Percentiles rank a stretch among this genome's conserved stretches.
Evolutionary conservation across 192 early-diverging fungal genomes (phyloP).

Genomic region (Entomortierella lignicola): DNA sequence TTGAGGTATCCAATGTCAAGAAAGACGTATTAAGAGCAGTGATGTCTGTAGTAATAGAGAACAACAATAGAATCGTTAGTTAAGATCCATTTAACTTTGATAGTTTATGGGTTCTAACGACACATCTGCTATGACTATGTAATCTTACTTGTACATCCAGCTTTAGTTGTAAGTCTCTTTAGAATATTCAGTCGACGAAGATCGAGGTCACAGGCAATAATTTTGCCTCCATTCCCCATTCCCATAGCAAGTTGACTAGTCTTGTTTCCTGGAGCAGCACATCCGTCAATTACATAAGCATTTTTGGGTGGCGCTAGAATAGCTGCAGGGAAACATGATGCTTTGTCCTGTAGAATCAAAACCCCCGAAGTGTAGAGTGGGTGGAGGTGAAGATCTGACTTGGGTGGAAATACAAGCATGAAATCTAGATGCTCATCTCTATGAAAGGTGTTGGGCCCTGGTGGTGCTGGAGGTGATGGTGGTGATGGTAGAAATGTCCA

Average conservation of each 20-base stretch:
- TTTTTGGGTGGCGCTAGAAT: slow-evolving; percentile 71
- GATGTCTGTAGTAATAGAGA: slow-evolving; percentile 64
- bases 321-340: slow-evolving; percentile 94
- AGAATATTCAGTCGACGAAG: slow-evolving; percentile 77
- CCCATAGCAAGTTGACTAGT: slow-evolving; percentile 93
- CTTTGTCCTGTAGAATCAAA: slow-evolving; percentile 96
- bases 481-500: slow-evolving; percentile 30
- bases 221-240: slow-evolving; percentile 87
- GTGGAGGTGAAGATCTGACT: slow-evolving; percentile 91
- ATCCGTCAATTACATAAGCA: slow-evolving; percentile 88
- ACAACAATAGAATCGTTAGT: not conserved
- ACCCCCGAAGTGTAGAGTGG: slow-evolving; percentile 77
- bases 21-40: slow-evolving; percentile 78
- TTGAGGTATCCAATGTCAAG: slow-evolving; percentile 81
- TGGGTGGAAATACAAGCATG: slow-evolving; percentile 86
- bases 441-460: slow-evolving; percentile 55
- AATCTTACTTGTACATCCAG: slow-evolving; percentile 81
- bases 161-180: slow-evolving; percentile 75
- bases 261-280: slow-evolving; percentile 98
- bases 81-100: too few relatives aligned
- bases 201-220: slow-evolving; percentile 95
- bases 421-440: slow-evolving; percentile 84
- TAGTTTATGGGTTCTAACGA: too few relatives aligned
- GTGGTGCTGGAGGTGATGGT: slow-evolving; percentile 28
- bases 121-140: too few relatives aligned